Base-by-base conservation (phyloP, 2,329 filamentous ascomycete species). In the Fusarium oligoseptatum region DNA sequence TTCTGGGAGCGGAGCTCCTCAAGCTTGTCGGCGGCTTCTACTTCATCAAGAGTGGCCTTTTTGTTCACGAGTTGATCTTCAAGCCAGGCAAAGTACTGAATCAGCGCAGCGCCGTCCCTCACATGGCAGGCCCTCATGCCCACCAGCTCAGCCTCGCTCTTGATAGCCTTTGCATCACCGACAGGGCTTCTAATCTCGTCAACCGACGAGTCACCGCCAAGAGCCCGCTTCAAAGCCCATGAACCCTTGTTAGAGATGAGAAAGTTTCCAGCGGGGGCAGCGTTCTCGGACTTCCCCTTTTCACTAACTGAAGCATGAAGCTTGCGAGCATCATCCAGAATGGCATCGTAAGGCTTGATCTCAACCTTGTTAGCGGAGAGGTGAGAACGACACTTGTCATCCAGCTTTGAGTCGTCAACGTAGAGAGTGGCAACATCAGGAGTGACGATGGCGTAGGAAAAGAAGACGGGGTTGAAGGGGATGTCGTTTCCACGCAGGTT, bases 381-480 rank as follows among this genome's bases (percentile, higher is more conserved):
- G 76, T 97, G 94, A 15, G 87, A 86, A 76, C 89, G 91, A 67
- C 91, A 92, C 58, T 94, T 90, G 4, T 88, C 84, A 37, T 88
- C 91, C 32, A 98, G 84, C 82, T 98, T 98, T 15, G 90, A 88
- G 14, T 92, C 89, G 79, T 98, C 93, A 68, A 98, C 87, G 80
- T 98, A 99, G 6, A 99, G 88, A 1, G 92, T 95, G 27, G 93
- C 94, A 2, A 90, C 87, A 12, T 88, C 92, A 2, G 92, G 91
- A 3, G 97, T 98, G 72, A 99, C 87, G 48, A 97, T 89, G 52
- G 96, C 96, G 80, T 98, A 99, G 17, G 96, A 97, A 84, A 98
- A 98, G 87, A 99, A 98, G 60, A 99, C 97, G 0, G 97, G 97
- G 81, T 99, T 99, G 86, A 97, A 99, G 0, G 95, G 94, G 75